Conservation (phyloP, 768 basidiomycete species). For the Paxillus involutus region DNA sequence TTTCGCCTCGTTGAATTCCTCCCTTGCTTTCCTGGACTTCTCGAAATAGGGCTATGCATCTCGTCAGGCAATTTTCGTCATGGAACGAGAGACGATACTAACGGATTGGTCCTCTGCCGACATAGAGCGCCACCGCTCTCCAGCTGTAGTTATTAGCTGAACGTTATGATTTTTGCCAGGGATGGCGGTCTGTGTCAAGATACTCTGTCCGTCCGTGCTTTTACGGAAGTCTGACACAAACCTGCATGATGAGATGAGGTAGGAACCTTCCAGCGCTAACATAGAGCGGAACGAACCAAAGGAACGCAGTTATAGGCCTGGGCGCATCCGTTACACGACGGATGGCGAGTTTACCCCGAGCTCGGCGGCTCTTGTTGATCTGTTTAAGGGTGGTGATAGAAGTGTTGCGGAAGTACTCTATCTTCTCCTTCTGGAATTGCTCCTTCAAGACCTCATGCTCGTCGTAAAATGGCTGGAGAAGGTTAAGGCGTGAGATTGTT, state of each 20-base stretch:
- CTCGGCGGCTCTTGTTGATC: conserved; percentile 34
- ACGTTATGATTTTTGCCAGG: not conserved
- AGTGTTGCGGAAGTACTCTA: conserved; percentile 27
- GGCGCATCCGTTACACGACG: conserved; percentile 1
- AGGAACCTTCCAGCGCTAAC: not conserved
- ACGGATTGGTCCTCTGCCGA: conserved; percentile 33
- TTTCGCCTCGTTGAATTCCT: conserved; percentile 6
- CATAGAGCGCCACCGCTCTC: conserved; percentile 31
- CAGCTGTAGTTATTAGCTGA: conserved; percentile 17
- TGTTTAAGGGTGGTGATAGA: conserved; percentile 20
- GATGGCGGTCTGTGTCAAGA: conserved; percentile 9
- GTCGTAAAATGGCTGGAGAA: conserved; percentile 28
- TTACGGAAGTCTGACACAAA: conserved; percentile 21
- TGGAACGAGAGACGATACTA: not conserved
- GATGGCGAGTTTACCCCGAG: conserved; percentile 21
- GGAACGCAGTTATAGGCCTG: conserved; percentile 14
- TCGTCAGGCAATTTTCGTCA: not conserved
- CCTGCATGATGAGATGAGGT: conserved; percentile 7
- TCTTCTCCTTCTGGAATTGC: conserved; percentile 19
- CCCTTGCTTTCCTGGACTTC: conserved; percentile 11
- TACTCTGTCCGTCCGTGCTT: conserved; percentile 11
- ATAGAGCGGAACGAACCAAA: conserved; percentile 20
- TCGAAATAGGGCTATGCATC: conserved; percentile 20
- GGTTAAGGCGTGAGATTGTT: not conserved
- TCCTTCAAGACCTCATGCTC: conserved; percentile 13